Conservation (phyloP, 2,329 filamentous ascomycete species). For the Arthrobotrys iridis region DNA sequence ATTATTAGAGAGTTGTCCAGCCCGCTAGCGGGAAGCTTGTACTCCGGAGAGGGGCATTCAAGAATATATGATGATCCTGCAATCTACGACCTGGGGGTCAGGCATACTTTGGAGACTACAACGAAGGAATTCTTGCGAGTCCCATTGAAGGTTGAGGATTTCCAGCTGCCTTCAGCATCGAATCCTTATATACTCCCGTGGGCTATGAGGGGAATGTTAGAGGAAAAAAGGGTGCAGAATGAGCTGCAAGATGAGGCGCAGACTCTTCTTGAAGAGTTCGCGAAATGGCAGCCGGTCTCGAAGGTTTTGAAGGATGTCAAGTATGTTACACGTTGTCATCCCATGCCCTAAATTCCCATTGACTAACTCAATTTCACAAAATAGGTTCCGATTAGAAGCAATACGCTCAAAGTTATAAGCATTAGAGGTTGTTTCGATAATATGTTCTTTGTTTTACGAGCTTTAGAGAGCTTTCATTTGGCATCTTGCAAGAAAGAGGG, state of each 20-base stretch:
- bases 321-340: constrained; percentile 61
- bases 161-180: constrained; percentile 56
- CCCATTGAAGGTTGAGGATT: constrained; percentile 55
- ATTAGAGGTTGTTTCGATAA: neutral
- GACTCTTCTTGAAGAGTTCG: constrained; percentile 84
- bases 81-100: constrained; percentile 82
- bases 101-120: constrained; percentile 78
- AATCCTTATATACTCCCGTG: constrained; percentile 76
- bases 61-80: constrained; percentile 88
- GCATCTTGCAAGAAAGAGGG: neutral
- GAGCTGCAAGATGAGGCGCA: constrained; percentile 80
- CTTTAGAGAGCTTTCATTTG: neutral
- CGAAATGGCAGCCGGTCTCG: constrained; percentile 88
- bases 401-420: constrained; percentile 50
- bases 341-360: neutral
- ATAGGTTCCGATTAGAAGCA: constrained; percentile 49
- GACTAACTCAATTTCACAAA: neutral
- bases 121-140: constrained; percentile 57
- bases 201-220: constrained; percentile 91
- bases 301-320: constrained; percentile 97
- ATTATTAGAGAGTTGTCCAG: constrained; percentile 88
- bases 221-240: constrained; percentile 88
- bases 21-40: constrained; percentile 88
- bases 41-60: constrained; percentile 91
- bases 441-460: neutral